These are phyloP conservation scores for Aspergillus cavernicola DNA, from an alignment of 495 filamentous ascomycete genomes.

Conservation along the genomic window DNA sequence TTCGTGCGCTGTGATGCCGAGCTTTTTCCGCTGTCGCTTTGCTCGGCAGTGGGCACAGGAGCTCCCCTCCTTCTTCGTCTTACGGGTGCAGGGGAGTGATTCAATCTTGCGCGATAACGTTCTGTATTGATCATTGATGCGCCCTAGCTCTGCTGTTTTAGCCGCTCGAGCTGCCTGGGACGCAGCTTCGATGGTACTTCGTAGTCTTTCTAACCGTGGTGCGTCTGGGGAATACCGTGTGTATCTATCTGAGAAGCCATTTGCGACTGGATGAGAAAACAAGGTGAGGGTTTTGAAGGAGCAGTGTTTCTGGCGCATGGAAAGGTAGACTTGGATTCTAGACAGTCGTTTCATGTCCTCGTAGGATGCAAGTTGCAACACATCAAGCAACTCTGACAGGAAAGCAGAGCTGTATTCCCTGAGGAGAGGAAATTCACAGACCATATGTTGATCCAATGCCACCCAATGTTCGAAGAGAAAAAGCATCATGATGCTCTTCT, in stretches of 20 bases:
- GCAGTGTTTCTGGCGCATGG: slow-evolving; percentile 21
- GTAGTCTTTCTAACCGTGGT: slow-evolving; percentile 23
- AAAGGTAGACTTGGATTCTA: slow-evolving; percentile 45
- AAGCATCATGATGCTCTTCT: slow-evolving; percentile 53
- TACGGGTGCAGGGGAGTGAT: slow-evolving; percentile 26
- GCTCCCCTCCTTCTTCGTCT: slow-evolving; percentile 17
- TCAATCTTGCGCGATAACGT: slow-evolving; percentile 30
- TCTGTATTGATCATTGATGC: slow-evolving; percentile 14
- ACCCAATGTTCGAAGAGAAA: slow-evolving; percentile 59
- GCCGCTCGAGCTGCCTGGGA: slow-evolving; percentile 16
- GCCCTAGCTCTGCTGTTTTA: slow-evolving; percentile 40
- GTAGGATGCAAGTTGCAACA: slow-evolving; percentile 39
- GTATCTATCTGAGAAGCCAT: slow-evolving; percentile 46
- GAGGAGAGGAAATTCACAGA: slow-evolving; percentile 39
- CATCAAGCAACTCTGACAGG: slow-evolving; percentile 45
- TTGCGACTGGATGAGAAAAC: slow-evolving; percentile 33
- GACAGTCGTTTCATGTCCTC: slow-evolving; percentile 47
- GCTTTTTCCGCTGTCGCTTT: slow-evolving; percentile 30
- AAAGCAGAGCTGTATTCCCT: slow-evolving; percentile 50
- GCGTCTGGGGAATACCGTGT: slow-evolving; percentile 28
- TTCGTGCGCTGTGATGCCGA: slow-evolving; percentile 53
- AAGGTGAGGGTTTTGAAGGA: slow-evolving; percentile 29
- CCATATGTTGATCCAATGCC: slow-evolving; percentile 49
- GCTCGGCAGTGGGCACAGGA: slow-evolving; percentile 34
- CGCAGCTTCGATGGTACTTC: slow-evolving; percentile 27